phyloP scores from a whole-genome alignment of 164 flowering plant species.

The Nelumbo lutea region DNA sequence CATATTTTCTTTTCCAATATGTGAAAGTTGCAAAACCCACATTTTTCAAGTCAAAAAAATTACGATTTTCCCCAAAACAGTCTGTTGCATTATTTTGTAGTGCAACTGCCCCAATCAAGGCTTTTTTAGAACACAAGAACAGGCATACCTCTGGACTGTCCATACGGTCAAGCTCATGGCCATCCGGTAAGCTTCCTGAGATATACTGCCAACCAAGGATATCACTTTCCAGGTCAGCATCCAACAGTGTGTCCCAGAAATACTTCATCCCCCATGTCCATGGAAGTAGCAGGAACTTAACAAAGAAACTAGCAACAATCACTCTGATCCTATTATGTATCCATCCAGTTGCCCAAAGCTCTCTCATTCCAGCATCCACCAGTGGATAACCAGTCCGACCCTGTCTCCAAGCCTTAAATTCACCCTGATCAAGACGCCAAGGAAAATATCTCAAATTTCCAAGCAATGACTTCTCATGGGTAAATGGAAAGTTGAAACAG shows the following conservation, averaged over 20 bases:
- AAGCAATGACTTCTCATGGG: constrained; percentile 72
- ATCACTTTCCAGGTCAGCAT: constrained; percentile 91
- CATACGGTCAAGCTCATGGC: constrained; percentile 81
- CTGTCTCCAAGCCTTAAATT: constrained; percentile 90
- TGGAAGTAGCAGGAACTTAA: constrained; percentile 78
- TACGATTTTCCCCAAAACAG: too few species aligned
- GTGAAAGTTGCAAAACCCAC: not conserved
- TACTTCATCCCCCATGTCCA: constrained; percentile 99
- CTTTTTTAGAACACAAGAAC: not conserved
- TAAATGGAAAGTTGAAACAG: constrained; percentile 88
- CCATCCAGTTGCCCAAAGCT: constrained; percentile 99
- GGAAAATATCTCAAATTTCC: constrained; percentile 65
- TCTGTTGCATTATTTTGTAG: not conserved
- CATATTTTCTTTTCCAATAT: not conserved
- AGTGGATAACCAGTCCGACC: constrained; percentile 92
- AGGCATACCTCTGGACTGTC: constrained; percentile 70
- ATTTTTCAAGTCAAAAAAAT: too few species aligned
- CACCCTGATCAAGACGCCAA: constrained; percentile 46
- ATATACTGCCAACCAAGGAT: constrained; percentile 98
- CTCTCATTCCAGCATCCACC: constrained; percentile 97
- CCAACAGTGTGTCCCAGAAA: constrained; percentile 95
- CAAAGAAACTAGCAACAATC: constrained; percentile 75
- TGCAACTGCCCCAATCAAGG: not conserved
- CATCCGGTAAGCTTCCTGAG: constrained; percentile 95
- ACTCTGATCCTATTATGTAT: constrained; percentile 79